Evolutionary conservation across 1,139 yeast genomes (phyloP).

Genomic region (Pichia sp.): DNA sequence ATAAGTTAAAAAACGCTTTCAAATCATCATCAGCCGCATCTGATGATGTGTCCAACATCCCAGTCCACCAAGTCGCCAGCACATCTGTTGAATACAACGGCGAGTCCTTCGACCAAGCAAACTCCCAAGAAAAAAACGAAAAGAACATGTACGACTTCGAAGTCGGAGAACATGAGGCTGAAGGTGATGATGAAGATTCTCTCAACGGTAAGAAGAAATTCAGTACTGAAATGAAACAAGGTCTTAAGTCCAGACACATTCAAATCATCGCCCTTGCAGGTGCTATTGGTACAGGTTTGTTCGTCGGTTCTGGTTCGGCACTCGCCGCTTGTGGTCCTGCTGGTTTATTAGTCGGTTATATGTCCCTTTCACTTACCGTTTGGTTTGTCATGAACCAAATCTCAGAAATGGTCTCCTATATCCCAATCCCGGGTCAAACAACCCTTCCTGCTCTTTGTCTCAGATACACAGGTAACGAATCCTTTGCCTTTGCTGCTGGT

Average conservation of each 20-base stretch:
- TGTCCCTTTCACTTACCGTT: conserved; percentile 49
- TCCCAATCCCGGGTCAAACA: conserved; percentile 48
- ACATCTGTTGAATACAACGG: not conserved
- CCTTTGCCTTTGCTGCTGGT: conserved; percentile 41
- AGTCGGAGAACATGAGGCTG: no score
- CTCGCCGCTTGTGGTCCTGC: conserved; percentile 51
- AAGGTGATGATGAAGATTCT: not conserved
- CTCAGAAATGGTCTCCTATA: conserved; percentile 62
- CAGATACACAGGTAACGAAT: conserved; percentile 26
- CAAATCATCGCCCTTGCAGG: conserved; percentile 81
- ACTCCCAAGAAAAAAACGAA: not conserved
- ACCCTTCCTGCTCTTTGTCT: conserved; percentile 24
- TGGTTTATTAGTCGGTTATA: conserved; percentile 45
- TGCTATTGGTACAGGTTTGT: conserved; percentile 71
- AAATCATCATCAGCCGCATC: not conserved
- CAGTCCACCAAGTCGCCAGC: not conserved
- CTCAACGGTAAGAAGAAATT: not conserved
- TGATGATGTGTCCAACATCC: not conserved
- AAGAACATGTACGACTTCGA: not conserved
- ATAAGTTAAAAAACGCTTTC: not conserved
- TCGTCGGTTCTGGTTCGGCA: conserved; percentile 52
- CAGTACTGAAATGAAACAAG: conserved; percentile 13
- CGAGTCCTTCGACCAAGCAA: not conserved
- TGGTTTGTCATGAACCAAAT: conserved; percentile 56
- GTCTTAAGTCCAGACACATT: conserved; percentile 43